A percentile compares a stretch with the other conserved stretches of the same genome.
These are phyloP conservation scores for Pogostemon cablin DNA, from an alignment of 257 asterid genomes.

Conservation along the genomic window DNA sequence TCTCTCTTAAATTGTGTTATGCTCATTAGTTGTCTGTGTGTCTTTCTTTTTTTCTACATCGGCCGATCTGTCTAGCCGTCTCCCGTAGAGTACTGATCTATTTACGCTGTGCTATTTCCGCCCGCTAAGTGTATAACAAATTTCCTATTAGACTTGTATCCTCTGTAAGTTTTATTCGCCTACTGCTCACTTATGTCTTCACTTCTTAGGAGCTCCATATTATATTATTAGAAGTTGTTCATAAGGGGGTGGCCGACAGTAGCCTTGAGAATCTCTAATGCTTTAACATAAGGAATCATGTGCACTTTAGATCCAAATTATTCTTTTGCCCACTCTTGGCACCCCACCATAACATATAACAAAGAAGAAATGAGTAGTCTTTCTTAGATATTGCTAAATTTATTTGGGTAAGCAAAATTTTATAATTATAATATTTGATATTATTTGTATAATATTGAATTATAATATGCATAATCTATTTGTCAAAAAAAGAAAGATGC, in stretches of 20 bases:
- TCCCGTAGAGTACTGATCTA: too few relatives aligned
- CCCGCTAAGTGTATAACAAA: too few relatives aligned
- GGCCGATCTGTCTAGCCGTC: too few relatives aligned
- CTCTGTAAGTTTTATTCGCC: too few relatives aligned
- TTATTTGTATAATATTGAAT: not conserved
- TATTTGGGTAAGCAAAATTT: slow-evolving; percentile 18
- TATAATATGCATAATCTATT: not conserved
- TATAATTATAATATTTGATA: slow-evolving; percentile 5
- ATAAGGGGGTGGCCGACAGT: not conserved
- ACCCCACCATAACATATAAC: slow-evolving; percentile 7
- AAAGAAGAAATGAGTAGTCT: not conserved
- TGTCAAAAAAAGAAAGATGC: not conserved
- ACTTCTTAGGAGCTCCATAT: slow-evolving; percentile 5
- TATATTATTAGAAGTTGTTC: not conserved
- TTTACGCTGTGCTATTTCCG: too few relatives aligned
- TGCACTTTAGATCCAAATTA: slow-evolving; percentile 1
- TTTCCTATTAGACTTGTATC: too few relatives aligned
- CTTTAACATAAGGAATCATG: not conserved
- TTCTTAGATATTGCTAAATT: not conserved
- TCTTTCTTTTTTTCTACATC: too few relatives aligned
- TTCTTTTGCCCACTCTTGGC: not conserved
- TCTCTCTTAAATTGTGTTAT: too few relatives aligned
- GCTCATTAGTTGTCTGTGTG: too few relatives aligned
- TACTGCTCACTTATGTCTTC: too few relatives aligned
- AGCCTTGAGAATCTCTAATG: slow-evolving; percentile 6